Conservation (phyloP, 2,329 filamentous ascomycete genomes). For the Fulvia fulva region DNA sequence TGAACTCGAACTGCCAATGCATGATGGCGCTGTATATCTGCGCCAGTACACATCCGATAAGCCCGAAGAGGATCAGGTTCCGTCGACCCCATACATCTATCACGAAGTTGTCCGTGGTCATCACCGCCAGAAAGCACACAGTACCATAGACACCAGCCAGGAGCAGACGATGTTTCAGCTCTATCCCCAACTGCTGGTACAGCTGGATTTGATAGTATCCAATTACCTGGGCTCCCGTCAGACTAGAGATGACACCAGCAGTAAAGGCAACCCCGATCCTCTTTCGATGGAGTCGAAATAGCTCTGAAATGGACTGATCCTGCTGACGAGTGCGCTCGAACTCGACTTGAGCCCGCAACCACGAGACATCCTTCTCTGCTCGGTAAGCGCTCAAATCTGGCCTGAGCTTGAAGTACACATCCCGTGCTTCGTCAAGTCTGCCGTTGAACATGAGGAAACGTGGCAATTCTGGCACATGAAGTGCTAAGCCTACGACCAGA, state of each 20-base stretch:
- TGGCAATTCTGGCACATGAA: slow-evolving; percentile 20
- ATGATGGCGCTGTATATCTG: slow-evolving; percentile 57
- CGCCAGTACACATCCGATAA: slow-evolving; percentile 50
- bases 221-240: slow-evolving; percentile 55
- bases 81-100: slow-evolving; percentile 56
- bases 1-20: slow-evolving; percentile 53
- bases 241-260: slow-evolving; percentile 53
- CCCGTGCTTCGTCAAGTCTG: slow-evolving; percentile 22
- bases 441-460: slow-evolving; percentile 21
- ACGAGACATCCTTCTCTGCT: slow-evolving; percentile 47
- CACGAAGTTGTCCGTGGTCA: slow-evolving; percentile 48
- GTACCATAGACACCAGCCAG: slow-evolving; percentile 53
- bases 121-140: slow-evolving; percentile 47
- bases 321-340: slow-evolving; percentile 35
- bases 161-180: slow-evolving; percentile 47
- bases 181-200: slow-evolving; percentile 52
- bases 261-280: slow-evolving; percentile 51
- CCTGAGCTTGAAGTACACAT: slow-evolving; percentile 38
- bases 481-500: slow-evolving; percentile 14
- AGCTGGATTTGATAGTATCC: slow-evolving; percentile 43
- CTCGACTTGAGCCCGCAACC: slow-evolving; percentile 46
- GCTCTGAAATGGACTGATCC: slow-evolving; percentile 43
- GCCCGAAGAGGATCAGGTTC: slow-evolving; percentile 53
- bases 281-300: slow-evolving; percentile 48
- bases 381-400: slow-evolving; percentile 41